These are phyloP conservation scores for Kazachstania martiniae DNA, from an alignment of 805 yeast genomes.

Conservation along the genomic window DNA sequence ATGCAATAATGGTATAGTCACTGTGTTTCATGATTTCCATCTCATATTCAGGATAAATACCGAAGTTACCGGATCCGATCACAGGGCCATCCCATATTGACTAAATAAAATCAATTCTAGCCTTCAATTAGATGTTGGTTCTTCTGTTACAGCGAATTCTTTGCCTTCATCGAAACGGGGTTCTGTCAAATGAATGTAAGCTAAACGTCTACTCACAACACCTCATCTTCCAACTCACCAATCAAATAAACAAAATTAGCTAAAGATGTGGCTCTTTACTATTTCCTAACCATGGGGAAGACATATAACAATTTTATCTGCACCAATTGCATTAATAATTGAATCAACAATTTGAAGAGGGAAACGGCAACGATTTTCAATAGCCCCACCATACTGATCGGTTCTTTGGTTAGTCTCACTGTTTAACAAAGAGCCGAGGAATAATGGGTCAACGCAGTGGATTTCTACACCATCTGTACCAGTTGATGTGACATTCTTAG, in stretches of 20 bases:
- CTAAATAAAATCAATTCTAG: constrained; percentile 28
- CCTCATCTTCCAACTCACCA: constrained; percentile 30
- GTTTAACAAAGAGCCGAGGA: not conserved
- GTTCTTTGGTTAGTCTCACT: not conserved
- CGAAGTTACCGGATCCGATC: constrained; percentile 30
- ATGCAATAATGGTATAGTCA: constrained; percentile 33
- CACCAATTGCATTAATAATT: not conserved
- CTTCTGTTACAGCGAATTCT: constrained; percentile 11
- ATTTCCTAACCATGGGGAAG: not conserved
- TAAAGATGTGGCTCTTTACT: constrained; percentile 9
- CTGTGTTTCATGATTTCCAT: constrained; percentile 25
- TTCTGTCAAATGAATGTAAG: constrained; percentile 35
- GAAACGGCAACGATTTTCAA: not conserved
- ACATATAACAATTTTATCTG: constrained; percentile 10
- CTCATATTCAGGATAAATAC: constrained; percentile 14
- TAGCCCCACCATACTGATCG: not conserved
- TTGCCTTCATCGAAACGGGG: constrained; percentile 35
- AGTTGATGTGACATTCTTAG: not conserved
- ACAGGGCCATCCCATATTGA: constrained; percentile 35
- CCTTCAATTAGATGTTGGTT: constrained; percentile 18
- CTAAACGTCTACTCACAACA: constrained; percentile 27
- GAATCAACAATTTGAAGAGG: not conserved
- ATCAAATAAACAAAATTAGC: constrained; percentile 31
- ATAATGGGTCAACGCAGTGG: not conserved
- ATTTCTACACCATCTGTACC: constrained; percentile 1